Percentiles rank a stretch among this genome's conserved stretches.
Evolutionary conservation across 768 basidiomycete species (phyloP).

Genomic region (Tylopilus sp.): DNA sequence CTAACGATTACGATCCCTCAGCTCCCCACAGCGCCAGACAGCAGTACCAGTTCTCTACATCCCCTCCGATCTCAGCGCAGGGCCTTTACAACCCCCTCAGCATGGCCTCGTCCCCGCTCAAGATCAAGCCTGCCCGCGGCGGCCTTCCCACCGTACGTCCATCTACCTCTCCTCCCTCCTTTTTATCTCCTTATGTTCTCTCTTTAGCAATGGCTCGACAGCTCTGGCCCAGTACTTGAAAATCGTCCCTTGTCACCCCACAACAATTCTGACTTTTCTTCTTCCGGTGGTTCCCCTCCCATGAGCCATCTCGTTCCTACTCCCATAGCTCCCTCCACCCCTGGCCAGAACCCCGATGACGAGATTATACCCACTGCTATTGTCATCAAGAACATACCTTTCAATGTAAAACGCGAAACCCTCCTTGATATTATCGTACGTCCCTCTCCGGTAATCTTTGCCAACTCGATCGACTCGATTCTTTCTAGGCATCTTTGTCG

Average conservation of each 20-base stretch:
- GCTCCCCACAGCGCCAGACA: slow-evolving; percentile 46
- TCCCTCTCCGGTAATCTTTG: slow-evolving; percentile 18
- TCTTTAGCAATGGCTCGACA: slow-evolving; percentile 83
- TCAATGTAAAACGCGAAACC: slow-evolving; percentile 96
- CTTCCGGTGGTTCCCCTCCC: slow-evolving; percentile 81
- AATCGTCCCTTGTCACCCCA: slow-evolving; percentile 80
- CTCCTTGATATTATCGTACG: slow-evolving; percentile 94
- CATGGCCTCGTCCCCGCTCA: slow-evolving; percentile 67
- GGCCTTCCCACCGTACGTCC: slow-evolving; percentile 70
- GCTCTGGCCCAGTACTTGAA: slow-evolving; percentile 43
- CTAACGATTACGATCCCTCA: slow-evolving; percentile 78
- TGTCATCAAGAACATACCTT: slow-evolving; percentile 99
- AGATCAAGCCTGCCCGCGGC: slow-evolving; percentile 65
- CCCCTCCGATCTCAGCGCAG: slow-evolving; percentile 54
- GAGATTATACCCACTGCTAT: slow-evolving; percentile 98
- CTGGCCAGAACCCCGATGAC: slow-evolving; percentile 62
- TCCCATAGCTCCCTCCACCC: slow-evolving; percentile 47
- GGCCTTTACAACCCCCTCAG: slow-evolving; percentile 47
- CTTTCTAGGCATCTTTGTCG: slow-evolving; percentile 71
- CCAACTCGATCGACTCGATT: slow-evolving; percentile 11
- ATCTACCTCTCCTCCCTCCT: slow-evolving; percentile 15
- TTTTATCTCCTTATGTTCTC: slow-evolving; percentile 23
- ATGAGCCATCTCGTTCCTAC: slow-evolving; percentile 40
- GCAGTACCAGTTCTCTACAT: slow-evolving; percentile 71
- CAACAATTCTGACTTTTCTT: slow-evolving; percentile 87